Conservation (phyloP, 2,329 filamentous ascomycete genomes). For the Sporothrix luriei region DNA sequence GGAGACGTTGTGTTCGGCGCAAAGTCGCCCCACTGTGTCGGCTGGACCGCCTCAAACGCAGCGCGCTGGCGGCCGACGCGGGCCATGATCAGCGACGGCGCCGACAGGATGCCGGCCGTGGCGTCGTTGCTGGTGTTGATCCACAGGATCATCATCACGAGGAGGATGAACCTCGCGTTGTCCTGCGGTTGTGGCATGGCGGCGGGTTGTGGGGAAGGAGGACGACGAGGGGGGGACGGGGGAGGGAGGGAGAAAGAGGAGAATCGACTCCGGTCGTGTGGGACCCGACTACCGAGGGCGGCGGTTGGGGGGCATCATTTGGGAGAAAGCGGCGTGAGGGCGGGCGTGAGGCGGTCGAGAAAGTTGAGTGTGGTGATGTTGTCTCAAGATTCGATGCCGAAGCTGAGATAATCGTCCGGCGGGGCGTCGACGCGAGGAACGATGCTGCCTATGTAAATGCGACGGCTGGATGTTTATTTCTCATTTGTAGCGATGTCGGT, state of each 20-base stretch:
- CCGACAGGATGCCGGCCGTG: constrained; percentile 47
- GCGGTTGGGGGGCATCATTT: constrained; percentile 17
- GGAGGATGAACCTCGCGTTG: constrained; percentile 47
- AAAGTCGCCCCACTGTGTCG: constrained; percentile 64
- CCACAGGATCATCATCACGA: constrained; percentile 51
- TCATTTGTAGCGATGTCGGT: neutral
- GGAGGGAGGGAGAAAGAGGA: neutral
- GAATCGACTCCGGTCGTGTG: constrained; percentile 17
- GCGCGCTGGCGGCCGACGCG: constrained; percentile 57
- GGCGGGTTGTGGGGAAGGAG: constrained; percentile 11
- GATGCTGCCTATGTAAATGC: neutral
- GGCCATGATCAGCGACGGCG: constrained; percentile 48
- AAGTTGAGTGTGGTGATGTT: neutral
- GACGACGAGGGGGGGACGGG: neutral
- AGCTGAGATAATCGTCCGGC: neutral
- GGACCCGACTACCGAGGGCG: constrained; percentile 25
- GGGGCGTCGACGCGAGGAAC: neutral
- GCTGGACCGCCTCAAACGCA: constrained; percentile 58
- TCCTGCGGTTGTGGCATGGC: constrained; percentile 53
- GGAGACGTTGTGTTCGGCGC: constrained; percentile 44
- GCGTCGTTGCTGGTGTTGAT: constrained; percentile 49
- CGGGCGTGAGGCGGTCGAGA: neutral
- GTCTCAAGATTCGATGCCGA: neutral
- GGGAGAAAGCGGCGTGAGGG: neutral
- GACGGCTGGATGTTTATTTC: neutral